Conservation (phyloP, 2,329 filamentous ascomycete species). For the Podosphaera fusca region DNA sequence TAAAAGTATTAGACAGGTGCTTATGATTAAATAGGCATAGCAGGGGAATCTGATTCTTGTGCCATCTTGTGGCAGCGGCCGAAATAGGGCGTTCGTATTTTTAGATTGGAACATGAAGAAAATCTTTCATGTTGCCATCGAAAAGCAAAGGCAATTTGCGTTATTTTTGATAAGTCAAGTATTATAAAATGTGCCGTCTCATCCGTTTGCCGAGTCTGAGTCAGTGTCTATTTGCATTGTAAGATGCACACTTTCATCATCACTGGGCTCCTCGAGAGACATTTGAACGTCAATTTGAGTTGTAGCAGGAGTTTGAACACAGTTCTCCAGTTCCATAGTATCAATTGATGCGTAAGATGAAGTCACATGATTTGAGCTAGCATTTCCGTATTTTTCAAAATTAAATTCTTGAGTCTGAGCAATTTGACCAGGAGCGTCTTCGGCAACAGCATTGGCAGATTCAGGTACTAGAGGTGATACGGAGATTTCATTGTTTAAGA, state of each 20-base stretch:
- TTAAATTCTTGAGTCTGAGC: not conserved
- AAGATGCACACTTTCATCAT: slow-evolving; percentile 25
- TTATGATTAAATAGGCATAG: too few species aligned
- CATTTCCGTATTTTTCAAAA: not conserved
- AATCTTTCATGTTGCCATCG: not conserved
- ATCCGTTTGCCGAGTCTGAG: slow-evolving; percentile 5
- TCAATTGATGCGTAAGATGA: not conserved
- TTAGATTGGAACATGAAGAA: not conserved
- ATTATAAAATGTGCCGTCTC: not conserved
- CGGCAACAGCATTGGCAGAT: not conserved
- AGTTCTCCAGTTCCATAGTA: not conserved
- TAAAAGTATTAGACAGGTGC: too few species aligned
- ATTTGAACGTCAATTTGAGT: slow-evolving; percentile 4
- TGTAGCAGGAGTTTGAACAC: not conserved
- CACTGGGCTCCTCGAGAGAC: slow-evolving; percentile 18
- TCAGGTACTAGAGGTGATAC: too few species aligned
- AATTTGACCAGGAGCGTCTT: not conserved
- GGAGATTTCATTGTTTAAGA: not conserved
- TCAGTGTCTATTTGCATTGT: slow-evolving; percentile 13
- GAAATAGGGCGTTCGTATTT: not conserved
- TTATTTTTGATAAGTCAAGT: not conserved
- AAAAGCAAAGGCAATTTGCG: not conserved
- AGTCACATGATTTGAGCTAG: slow-evolving; percentile 1
- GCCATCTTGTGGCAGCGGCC: too few species aligned
- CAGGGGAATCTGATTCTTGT: too few species aligned